These are phyloP conservation scores for Arthrobotrys entomopaga DNA, from an alignment of 2,329 filamentous ascomycete genomes.

Conservation along the genomic window DNA sequence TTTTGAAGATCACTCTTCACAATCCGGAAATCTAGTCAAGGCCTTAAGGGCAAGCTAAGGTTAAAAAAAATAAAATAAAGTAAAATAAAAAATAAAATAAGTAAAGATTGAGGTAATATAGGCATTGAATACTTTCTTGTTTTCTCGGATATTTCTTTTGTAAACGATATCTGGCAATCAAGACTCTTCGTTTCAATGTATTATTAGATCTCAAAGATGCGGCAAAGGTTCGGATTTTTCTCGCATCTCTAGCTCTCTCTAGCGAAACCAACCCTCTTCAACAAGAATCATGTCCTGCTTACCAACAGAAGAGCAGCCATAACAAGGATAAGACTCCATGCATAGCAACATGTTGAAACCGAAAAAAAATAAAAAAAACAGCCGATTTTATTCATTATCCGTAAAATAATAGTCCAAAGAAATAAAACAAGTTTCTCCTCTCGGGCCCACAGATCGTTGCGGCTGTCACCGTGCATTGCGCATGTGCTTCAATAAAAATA, in stretches of 20 bases:
- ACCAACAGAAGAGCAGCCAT: constrained; percentile 1
- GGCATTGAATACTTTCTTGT: background rate
- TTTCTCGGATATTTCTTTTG: background rate
- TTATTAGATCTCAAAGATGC: constrained; percentile 21
- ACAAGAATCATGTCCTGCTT: constrained; percentile 6
- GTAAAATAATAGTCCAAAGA: background rate
- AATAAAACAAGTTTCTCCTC: constrained; percentile 7
- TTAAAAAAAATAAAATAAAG: background rate
- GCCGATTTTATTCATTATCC: constrained; percentile 1
- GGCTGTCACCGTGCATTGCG: constrained; percentile 40
- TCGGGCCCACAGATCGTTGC: constrained; percentile 23
- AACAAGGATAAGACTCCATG: background rate
- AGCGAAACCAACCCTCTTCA: background rate
- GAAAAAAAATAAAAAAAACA: constrained; percentile 13
- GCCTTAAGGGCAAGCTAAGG: too few relatives aligned
- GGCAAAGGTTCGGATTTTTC: background rate
- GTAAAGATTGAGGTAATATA: background rate
- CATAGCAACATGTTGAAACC: background rate
- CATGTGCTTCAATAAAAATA: constrained; percentile 23
- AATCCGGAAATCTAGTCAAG: background rate
- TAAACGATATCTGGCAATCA: constrained; percentile 21
- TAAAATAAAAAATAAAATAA: background rate
- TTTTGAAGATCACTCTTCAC: constrained; percentile 30
- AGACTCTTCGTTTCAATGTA: constrained; percentile 19
- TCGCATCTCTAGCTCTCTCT: constrained; percentile 3